Base-by-base conservation (phyloP, 176 grass and related monocot species). In the Oryza coarctata region DNA sequence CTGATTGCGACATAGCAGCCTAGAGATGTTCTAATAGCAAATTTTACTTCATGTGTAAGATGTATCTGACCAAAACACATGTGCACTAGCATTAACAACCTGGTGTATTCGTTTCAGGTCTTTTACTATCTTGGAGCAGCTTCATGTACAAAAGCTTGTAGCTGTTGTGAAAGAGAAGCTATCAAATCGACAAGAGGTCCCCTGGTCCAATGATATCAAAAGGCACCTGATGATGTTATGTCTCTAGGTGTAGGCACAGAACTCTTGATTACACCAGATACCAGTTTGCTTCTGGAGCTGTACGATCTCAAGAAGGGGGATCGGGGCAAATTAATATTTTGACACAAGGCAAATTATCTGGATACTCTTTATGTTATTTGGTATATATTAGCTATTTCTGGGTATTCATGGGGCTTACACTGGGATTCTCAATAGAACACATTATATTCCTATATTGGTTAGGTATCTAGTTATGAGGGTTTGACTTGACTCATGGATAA, bases 341-440 rank as follows among this genome's bases (percentile, higher is more conserved):
- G 93, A 65, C 88, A 95, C 76, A 91, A 98, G 95, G 95, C 88
- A 93, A 90, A 89, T 79, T 61, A 84, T 88, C 78, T 93, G 80
- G 90, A 84, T 75, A 73, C 78, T 76, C 71, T 87, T 12, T 88
- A 87, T 43, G 64, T 77, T 87, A 80, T 86, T 88, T 0, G 13
- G 65, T 87, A 85, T 84, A 73, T 66, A 72, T 87, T 73, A 84
- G 71, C 71, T 90, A 74, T 87, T 84, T 49, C 28, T 40, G 68
- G 50, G 72, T 78, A 77, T 73, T 79, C 36, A 70, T 73, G 63
- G 39, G 76, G 14, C 38, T 80, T 90, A 55, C 60, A 45, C 65
- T 74, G 30, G 10, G 15, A 20, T 75, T 77, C 23, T 78, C 18
- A 74, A 14, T 60, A 55, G 65, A 70, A 76, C 40, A 18, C 15